These are phyloP conservation scores for Xylariaceae sp. DNA, from an alignment of 2,329 filamentous ascomycete genomes.

Conservation along the genomic window DNA sequence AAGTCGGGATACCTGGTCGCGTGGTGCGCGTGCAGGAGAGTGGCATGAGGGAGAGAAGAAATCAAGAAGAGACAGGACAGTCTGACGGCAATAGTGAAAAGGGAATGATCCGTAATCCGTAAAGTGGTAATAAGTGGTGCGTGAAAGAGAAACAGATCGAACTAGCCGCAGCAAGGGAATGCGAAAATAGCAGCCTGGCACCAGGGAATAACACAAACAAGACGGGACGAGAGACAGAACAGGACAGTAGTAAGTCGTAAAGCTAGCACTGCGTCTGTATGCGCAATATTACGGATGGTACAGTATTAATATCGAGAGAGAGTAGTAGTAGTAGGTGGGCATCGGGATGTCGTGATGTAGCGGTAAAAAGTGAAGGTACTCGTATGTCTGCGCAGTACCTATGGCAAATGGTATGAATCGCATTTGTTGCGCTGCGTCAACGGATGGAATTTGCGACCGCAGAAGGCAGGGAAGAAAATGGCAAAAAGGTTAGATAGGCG, in stretches of 20 bases:
- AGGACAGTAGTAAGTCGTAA: background rate
- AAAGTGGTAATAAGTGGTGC: background rate
- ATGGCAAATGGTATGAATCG: slow-evolving; percentile 10
- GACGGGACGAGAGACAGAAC: slow-evolving; percentile 1
- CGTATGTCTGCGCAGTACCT: slow-evolving; percentile 11
- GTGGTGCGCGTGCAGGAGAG: slow-evolving; percentile 5
- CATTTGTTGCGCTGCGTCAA: slow-evolving; percentile 9
- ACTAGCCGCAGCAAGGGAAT: slow-evolving; percentile 29
- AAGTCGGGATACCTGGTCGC: background rate
- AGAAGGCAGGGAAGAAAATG: background rate
- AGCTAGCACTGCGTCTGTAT: background rate
- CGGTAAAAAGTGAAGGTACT: background rate
- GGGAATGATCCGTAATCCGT: slow-evolving; percentile 14
- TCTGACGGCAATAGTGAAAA: background rate
- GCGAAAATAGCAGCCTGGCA: slow-evolving; percentile 28
- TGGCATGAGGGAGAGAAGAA: slow-evolving; percentile 2
- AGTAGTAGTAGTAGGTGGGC: background rate
- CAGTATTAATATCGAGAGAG: slow-evolving; percentile 17
- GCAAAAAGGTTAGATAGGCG: background rate
- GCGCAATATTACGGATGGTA: slow-evolving; percentile 19
- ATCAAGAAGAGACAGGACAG: background rate
- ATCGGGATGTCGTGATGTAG: too few relatives aligned
- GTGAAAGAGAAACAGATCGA: slow-evolving; percentile 14
- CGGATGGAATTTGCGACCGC: slow-evolving; percentile 17
- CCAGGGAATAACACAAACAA: slow-evolving; percentile 19